Percentiles rank a stretch among this genome's conserved stretches.
These are phyloP conservation scores for Bipolaris victoriae DNA, from an alignment of 2,329 filamentous ascomycete species.

Conservation along the genomic window DNA sequence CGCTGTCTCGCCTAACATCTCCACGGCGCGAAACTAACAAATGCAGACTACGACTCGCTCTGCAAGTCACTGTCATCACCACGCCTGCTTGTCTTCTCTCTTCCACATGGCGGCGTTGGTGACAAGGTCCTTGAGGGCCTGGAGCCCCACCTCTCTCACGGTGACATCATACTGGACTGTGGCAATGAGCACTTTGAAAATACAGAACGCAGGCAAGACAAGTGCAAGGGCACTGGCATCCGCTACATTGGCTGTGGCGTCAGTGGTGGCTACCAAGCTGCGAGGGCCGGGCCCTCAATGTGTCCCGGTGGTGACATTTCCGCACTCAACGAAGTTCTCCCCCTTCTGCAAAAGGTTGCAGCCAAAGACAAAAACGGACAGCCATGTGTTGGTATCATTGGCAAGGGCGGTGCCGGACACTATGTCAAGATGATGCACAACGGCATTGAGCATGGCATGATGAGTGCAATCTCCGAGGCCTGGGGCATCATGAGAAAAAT, in stretches of 20 bases:
- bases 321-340: constrained; percentile 64
- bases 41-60: constrained; percentile 56
- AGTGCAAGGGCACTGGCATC: constrained; percentile 63
- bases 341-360: constrained; percentile 65
- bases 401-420: constrained; percentile 69
- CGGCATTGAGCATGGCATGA: constrained; percentile 75
- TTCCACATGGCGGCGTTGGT: constrained; percentile 58
- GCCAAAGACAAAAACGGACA: constrained; percentile 66
- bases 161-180: constrained; percentile 72
- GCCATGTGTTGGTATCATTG: constrained; percentile 66
- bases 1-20: background rate
- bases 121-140: constrained; percentile 57
- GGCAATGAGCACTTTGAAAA: constrained; percentile 71
- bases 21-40: constrained; percentile 20
- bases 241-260: constrained; percentile 72
- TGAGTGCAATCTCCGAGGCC: constrained; percentile 68
- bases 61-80: constrained; percentile 57
- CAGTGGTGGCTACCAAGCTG: constrained; percentile 72
- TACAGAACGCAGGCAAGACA: constrained; percentile 67
- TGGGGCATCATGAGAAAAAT: constrained; percentile 68
- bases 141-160: constrained; percentile 59
- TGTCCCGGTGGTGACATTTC: constrained; percentile 67
- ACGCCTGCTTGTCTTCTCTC: constrained; percentile 60
- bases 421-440: constrained; percentile 81
- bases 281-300: constrained; percentile 69